Percentiles rank a stretch among this genome's conserved stretches.
Conservation (phyloP, 2,329 filamentous ascomycete species). For the Penicillium concentricum region DNA sequence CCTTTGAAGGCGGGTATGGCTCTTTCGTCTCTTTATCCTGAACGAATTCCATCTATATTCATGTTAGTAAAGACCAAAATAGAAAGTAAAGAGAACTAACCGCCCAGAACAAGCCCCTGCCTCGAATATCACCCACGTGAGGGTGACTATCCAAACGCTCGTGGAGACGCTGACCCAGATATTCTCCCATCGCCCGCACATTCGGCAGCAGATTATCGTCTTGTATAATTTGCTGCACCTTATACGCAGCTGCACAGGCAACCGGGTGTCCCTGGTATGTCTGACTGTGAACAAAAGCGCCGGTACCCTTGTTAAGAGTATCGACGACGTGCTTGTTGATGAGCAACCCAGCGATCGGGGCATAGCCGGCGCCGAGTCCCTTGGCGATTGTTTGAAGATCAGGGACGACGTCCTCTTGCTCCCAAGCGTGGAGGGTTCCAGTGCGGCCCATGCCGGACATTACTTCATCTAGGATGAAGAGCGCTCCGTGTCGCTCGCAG, state of each 20-base stretch:
- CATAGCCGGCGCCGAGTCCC: conserved; percentile 55
- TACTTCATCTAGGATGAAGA: conserved; percentile 49
- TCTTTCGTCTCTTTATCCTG: conserved; percentile 51
- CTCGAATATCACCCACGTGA: conserved; percentile 55
- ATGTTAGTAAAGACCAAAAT: conserved; percentile 1
- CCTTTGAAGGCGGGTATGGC: conserved; percentile 46
- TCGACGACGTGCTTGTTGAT: conserved; percentile 49
- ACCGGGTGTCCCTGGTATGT: conserved; percentile 58
- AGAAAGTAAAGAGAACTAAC: conserved; percentile 37
- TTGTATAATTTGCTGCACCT: conserved; percentile 53
- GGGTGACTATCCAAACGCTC: conserved; percentile 44
- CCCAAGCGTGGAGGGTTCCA: conserved; percentile 57
- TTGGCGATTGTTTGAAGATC: conserved; percentile 61
- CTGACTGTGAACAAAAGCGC: conserved; percentile 55
- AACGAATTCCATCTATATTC: conserved; percentile 54
- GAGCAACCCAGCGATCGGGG: conserved; percentile 54
- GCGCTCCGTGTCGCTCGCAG: conserved; percentile 55
- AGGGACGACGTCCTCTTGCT: conserved; percentile 54
- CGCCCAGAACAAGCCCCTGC: conserved; percentile 55
- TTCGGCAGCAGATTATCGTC: conserved; percentile 51
- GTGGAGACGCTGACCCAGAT: conserved; percentile 40
- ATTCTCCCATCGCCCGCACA: conserved; percentile 30
- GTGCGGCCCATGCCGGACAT: conserved; percentile 59
- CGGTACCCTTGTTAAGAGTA: conserved; percentile 43
- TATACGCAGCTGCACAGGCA: conserved; percentile 52